Percentiles rank a stretch among this genome's conserved stretches.
These are phyloP conservation scores for Nissolia schottii DNA, from an alignment of 306 rosid species.

Conservation along the genomic window DNA sequence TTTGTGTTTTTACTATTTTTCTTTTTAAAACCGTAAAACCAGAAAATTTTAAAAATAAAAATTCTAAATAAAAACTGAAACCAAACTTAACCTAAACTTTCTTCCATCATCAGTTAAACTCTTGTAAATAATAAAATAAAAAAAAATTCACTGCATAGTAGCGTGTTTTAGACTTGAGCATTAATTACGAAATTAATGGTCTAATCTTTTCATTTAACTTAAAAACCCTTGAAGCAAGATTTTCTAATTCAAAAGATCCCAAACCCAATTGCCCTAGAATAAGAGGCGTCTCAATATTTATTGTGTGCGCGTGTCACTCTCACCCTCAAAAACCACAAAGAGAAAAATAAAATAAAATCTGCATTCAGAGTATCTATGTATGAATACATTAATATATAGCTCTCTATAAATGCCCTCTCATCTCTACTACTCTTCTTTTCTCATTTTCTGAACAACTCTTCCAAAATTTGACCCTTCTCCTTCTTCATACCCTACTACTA, in stretches of 20 bases:
- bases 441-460: constrained; percentile 16
- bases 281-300: constrained; percentile 35
- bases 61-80: no score
- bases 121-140: no score
- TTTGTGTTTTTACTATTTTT: no score
- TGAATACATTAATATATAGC: neutral
- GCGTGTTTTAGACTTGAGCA: neutral
- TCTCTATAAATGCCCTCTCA: constrained; percentile 38
- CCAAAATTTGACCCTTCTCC: constrained; percentile 42
- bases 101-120: no score
- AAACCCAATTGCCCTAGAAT: constrained; percentile 28
- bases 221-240: constrained; percentile 29
- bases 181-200: constrained; percentile 11
- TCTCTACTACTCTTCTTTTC: constrained; percentile 21
- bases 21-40: no score
- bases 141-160: no score
- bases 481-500: no score
- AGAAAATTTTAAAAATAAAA: no score
- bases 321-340: neutral
- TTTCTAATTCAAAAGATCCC: constrained; percentile 21
- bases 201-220: constrained; percentile 32
- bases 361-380: neutral
- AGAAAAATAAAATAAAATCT: neutral
- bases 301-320: constrained; percentile 18
- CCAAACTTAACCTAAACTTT: no score